phyloP scores from a whole-genome alignment of 2,329 filamentous ascomycete genomes.

The Cladosporium colombiae region DNA sequence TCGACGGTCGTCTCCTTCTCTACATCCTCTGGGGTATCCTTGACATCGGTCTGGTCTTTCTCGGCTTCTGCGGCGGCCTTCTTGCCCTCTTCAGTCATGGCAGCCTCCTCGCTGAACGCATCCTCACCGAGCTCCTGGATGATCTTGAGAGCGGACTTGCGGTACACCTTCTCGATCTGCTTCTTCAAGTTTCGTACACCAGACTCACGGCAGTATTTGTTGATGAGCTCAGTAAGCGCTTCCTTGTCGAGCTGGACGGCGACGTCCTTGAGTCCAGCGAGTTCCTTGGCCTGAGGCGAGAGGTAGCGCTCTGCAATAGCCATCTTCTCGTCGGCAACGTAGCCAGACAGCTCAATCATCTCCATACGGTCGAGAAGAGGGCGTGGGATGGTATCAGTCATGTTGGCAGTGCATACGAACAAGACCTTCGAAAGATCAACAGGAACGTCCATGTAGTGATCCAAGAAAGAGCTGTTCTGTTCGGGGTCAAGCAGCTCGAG shows the following conservation, averaged over 20 bases:
- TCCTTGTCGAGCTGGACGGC: slow-evolving; percentile 84
- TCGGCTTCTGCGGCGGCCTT: slow-evolving; percentile 69
- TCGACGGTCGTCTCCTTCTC: slow-evolving; percentile 60
- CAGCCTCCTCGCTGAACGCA: slow-evolving; percentile 75
- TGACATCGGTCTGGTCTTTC: slow-evolving; percentile 64
- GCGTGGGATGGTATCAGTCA: slow-evolving; percentile 95
- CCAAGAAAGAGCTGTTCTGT: slow-evolving; percentile 94
- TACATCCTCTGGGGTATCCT: slow-evolving; percentile 60
- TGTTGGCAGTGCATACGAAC: slow-evolving; percentile 98
- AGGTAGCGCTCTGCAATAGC: slow-evolving; percentile 94
- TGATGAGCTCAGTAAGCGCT: slow-evolving; percentile 95
- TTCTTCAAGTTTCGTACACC: slow-evolving; percentile 98
- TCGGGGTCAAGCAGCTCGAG: slow-evolving; percentile 94
- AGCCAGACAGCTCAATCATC: slow-evolving; percentile 91
- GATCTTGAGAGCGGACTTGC: slow-evolving; percentile 95
- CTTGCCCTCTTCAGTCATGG: slow-evolving; percentile 83
- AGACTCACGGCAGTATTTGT: slow-evolving; percentile 96
- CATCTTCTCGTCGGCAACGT: slow-evolving; percentile 98
- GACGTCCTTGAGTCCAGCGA: slow-evolving; percentile 85
- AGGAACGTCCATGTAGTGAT: slow-evolving; percentile 98
- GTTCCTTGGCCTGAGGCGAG: slow-evolving; percentile 88
- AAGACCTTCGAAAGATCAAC: slow-evolving; percentile 96
- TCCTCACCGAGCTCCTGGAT: slow-evolving; percentile 91
- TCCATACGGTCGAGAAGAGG: slow-evolving; percentile 97
- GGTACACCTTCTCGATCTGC: slow-evolving; percentile 98